These are phyloP conservation scores for Porphyrellus cyaneotinctus DNA, from an alignment of 768 basidiomycete species.

Conservation along the genomic window DNA sequence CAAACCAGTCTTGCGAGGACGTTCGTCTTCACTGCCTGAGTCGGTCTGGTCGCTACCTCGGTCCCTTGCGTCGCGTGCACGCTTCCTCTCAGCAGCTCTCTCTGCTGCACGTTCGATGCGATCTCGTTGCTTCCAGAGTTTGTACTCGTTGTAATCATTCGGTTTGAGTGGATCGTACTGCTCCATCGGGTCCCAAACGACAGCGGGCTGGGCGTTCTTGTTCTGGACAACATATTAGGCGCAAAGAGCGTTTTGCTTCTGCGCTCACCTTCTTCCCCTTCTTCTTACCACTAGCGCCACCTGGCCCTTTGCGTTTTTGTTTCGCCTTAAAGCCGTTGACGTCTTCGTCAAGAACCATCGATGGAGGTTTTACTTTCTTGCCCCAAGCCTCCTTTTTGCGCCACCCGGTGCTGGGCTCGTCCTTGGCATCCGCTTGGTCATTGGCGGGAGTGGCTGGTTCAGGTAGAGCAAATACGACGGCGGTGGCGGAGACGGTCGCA, in stretches of 20 bases:
- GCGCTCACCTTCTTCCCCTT: slow-evolving; percentile 58
- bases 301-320: slow-evolving; percentile 47
- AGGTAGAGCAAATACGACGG: slow-evolving; percentile 70
- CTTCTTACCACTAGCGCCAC: slow-evolving; percentile 41
- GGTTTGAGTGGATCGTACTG: slow-evolving; percentile 78
- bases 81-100: slow-evolving; percentile 57
- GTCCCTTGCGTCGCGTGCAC: slow-evolving; percentile 46
- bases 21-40: slow-evolving; percentile 62
- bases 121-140: slow-evolving; percentile 72
- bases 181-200: slow-evolving; percentile 75
- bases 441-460: slow-evolving; percentile 38
- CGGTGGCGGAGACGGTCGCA: slow-evolving; percentile 47
- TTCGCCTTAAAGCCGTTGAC: slow-evolving; percentile 75
- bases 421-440: slow-evolving; percentile 28
- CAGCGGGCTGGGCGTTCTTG: slow-evolving; percentile 49
- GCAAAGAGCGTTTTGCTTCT: background rate
- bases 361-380: slow-evolving; percentile 85
- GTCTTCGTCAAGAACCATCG: slow-evolving; percentile 87
- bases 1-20: slow-evolving; percentile 66
- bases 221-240: slow-evolving; percentile 40
- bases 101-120: slow-evolving; percentile 66
- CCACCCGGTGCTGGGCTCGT: slow-evolving; percentile 31
- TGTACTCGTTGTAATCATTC: slow-evolving; percentile 88
- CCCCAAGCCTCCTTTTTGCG: slow-evolving; percentile 66
- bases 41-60: slow-evolving; percentile 59